Evolutionary conservation across 1,284 basidiomycete genomes (phyloP).

Genomic region (Amylostereum areolatum): DNA sequence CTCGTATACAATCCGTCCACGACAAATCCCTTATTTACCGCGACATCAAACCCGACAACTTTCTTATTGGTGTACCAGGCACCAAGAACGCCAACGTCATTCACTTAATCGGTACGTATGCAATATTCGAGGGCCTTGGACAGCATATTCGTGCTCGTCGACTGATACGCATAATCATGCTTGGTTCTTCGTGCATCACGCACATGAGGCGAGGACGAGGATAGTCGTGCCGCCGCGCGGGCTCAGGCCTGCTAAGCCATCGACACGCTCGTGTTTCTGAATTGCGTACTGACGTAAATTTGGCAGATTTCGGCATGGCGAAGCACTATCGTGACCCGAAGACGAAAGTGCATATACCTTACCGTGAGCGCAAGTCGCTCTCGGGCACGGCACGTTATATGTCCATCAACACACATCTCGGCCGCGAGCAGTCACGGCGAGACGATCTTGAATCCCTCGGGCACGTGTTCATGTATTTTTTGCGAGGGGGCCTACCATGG

Average conservation of each 20-base stretch:
- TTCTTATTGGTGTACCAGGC: conserved; percentile 91
- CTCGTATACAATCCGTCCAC: conserved; percentile 95
- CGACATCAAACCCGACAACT: conserved; percentile 99
- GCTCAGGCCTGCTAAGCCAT: too few relatives aligned
- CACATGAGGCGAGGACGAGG: too few relatives aligned
- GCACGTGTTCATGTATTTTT: conserved; percentile 98
- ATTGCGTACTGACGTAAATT: neutral
- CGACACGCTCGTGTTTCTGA: too few relatives aligned
- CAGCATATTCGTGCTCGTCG: too few relatives aligned
- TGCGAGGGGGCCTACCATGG: conserved; percentile 91
- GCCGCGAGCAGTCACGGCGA: conserved; percentile 84
- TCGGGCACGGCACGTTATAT: conserved; percentile 98
- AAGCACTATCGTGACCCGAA: conserved; percentile 99
- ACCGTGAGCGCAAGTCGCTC: conserved; percentile 96
- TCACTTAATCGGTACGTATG: conserved; percentile 77
- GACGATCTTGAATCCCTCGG: conserved; percentile 94
- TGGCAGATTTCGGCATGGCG: conserved; percentile 93
- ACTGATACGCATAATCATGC: too few relatives aligned
- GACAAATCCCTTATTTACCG: conserved; percentile 99
- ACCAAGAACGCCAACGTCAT: conserved; percentile 89
- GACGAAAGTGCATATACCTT: conserved; percentile 96
- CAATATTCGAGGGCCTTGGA: neutral
- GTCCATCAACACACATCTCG: conserved; percentile 98
- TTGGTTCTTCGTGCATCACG: too few relatives aligned
- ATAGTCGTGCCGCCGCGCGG: too few relatives aligned